These are phyloP conservation scores for Fomitopsis serialis DNA, from an alignment of 768 basidiomycete species.

Conservation along the genomic window DNA sequence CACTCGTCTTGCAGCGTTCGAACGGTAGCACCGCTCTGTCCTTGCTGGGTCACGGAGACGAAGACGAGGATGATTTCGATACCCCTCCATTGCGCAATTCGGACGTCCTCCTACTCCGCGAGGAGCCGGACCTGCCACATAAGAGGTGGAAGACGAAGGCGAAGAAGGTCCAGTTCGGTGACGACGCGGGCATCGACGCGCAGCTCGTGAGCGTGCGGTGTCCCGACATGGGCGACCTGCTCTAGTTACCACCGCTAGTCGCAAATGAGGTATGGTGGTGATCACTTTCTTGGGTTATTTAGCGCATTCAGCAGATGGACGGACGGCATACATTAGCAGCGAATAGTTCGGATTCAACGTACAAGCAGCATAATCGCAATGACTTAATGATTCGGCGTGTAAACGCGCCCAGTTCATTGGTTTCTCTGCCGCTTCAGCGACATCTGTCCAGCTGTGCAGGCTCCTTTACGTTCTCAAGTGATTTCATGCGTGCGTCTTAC, in stretches of 20 bases:
- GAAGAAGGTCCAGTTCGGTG: slow-evolving; percentile 49
- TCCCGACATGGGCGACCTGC: slow-evolving; percentile 11
- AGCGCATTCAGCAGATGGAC: no score
- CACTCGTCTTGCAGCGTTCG: slow-evolving; percentile 49
- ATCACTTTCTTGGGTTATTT: no score
- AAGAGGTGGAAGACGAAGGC: slow-evolving; percentile 19
- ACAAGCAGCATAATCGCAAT: not conserved
- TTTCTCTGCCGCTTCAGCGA: no score
- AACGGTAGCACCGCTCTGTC: slow-evolving; percentile 11
- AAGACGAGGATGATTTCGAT: slow-evolving; percentile 19
- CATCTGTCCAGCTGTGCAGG: no score
- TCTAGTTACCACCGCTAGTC: no score
- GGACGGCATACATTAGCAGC: no score
- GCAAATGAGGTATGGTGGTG: no score
- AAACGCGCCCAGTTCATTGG: no score
- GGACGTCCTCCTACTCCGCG: not conserved
- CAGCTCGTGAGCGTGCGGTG: slow-evolving; percentile 42
- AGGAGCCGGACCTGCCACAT: slow-evolving; percentile 9
- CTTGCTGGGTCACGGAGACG: slow-evolving; percentile 20
- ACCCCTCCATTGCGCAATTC: not conserved
- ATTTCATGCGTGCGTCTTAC: no score
- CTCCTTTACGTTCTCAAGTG: no score
- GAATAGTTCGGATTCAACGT: no score
- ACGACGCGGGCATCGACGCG: slow-evolving; percentile 35
- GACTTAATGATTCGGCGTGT: no score